Base-by-base conservation (phyloP, 2,329 filamentous ascomycete species). In the Huntiella omanensis region DNA sequence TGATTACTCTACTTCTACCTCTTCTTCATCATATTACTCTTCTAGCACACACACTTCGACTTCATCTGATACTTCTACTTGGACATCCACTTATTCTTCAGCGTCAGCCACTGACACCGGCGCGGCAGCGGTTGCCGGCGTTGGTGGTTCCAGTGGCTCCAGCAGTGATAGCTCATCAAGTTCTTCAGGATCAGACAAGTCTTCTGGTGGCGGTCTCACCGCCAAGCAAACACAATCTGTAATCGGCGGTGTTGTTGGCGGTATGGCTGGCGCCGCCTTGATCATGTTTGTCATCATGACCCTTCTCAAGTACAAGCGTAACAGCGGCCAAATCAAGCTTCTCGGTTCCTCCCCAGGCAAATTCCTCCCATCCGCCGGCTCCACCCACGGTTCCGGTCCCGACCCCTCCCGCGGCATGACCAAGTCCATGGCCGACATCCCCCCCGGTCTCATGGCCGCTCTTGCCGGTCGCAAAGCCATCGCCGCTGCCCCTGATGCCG, bases 221-320 rank as follows among this genome's bases (percentile, higher is more conserved):
- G 33, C 51, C 4, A 49, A 47, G 5, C 51, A 53, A 13, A 56
- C 54, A 5, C 48, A 47, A 13, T 52, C 50, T 45, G 52, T 77
- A 22, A 70, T 73, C 5, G 73, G 72, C 1, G 67, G 73, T 32
- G 70, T 77, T 1, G 62, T 76, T 13, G 73, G 73, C 16, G 65
- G 70, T 36, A 56, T 80, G 32, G 74, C 75, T 12, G 75, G 74
- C 13, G 58, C 72, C 1, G 73, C 73, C 10, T 61, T 78, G 40
- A 56, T 80, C 42, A 58, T 73, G 3, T 56, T 77, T 4, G 56
- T 77, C 15, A 56, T 73, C 4, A 58, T 78, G 48, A 61, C 70
- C 49, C 53, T 69, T n/a, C 55, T 78, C 38, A 64, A 65, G 52
- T 73, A 70, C 62, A 75, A 67, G 63, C 76, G 68, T 55, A 65